These are phyloP conservation scores for Teunomyces pallodes DNA, from an alignment of 805 yeast genomes.

Conservation along the genomic window DNA sequence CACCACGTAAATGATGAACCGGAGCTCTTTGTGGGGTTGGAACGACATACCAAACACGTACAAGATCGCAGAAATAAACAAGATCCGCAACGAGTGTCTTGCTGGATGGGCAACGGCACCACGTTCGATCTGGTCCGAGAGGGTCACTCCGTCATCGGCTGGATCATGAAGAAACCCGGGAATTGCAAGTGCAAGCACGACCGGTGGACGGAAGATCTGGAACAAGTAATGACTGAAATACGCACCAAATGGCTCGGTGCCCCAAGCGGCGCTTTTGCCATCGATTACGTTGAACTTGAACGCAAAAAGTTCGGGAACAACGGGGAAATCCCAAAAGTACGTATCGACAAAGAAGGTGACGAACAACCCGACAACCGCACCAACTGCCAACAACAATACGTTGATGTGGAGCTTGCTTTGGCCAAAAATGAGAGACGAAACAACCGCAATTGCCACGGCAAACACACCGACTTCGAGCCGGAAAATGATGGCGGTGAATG, in stretches of 20 bases:
- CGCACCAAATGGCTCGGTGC: constrained; percentile 68
- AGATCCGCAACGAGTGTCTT: constrained; percentile 38
- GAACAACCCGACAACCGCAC: constrained; percentile 50
- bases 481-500: constrained; percentile 65
- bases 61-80: constrained; percentile 49
- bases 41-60: constrained; percentile 67
- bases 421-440: constrained; percentile 43
- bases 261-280: constrained; percentile 81
- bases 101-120: constrained; percentile 22
- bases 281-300: constrained; percentile 72
- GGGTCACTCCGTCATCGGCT: constrained; percentile 33
- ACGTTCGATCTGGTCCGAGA: constrained; percentile 24
- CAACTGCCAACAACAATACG: constrained; percentile 41
- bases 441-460: constrained; percentile 45
- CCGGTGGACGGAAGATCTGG: constrained; percentile 40
- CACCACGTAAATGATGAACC: constrained; percentile 74
- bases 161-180: constrained; percentile 45
- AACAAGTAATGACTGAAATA: constrained; percentile 57
- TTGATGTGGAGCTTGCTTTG: constrained; percentile 44
- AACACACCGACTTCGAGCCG: constrained; percentile 68
- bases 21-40: constrained; percentile 93
- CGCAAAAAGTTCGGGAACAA: constrained; percentile 75
- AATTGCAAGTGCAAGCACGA: constrained; percentile 40
- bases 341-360: constrained; percentile 60
- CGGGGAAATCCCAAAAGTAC: constrained; percentile 61